Evolutionary conservation across 352 stramenopile genomes (phyloP).

Genomic region (Pilasporangium apinafurcum): DNA sequence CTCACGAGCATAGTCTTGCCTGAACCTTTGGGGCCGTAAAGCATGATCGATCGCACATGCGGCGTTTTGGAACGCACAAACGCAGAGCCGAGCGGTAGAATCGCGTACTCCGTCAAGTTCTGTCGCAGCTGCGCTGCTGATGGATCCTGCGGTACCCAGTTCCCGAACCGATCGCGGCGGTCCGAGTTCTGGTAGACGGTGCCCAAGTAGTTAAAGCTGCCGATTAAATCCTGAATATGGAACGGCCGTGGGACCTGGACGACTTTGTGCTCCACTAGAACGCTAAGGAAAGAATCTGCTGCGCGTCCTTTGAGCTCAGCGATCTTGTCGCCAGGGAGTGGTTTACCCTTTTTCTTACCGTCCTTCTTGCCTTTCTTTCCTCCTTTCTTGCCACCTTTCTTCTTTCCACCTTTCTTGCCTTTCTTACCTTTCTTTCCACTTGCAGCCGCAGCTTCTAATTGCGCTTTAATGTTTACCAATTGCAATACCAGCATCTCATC

Average conservation of each 20-base stretch:
- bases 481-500: constrained; percentile 93
- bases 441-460: constrained; percentile 66
- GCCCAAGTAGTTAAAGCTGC: constrained; percentile 90
- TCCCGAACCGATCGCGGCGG: constrained; percentile 56
- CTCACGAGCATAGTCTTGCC: constrained; percentile 93
- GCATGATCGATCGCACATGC: constrained; percentile 86
- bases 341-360: constrained; percentile 63
- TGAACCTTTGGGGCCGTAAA: constrained; percentile 89
- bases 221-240: constrained; percentile 79
- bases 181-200: constrained; percentile 63
- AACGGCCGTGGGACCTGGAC: constrained; percentile 53
- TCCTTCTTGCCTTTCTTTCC: constrained; percentile 69
- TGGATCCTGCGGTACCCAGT: constrained; percentile 89
- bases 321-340: constrained; percentile 89
- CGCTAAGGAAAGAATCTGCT: constrained; percentile 85
- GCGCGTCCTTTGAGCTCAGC: constrained; percentile 87
- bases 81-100: constrained; percentile 81
- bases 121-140: constrained; percentile 88
- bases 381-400: constrained; percentile 48
- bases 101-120: constrained; percentile 86
- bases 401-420: constrained; percentile 46
- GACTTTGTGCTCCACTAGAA: constrained; percentile 87
- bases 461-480: constrained; percentile 91
- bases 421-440: constrained; percentile 80
- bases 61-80: constrained; percentile 70